Percentiles rank a stretch among this genome's conserved stretches.
phyloP scores from a whole-genome alignment of 768 basidiomycete species.

The Boletus huronensis region DNA sequence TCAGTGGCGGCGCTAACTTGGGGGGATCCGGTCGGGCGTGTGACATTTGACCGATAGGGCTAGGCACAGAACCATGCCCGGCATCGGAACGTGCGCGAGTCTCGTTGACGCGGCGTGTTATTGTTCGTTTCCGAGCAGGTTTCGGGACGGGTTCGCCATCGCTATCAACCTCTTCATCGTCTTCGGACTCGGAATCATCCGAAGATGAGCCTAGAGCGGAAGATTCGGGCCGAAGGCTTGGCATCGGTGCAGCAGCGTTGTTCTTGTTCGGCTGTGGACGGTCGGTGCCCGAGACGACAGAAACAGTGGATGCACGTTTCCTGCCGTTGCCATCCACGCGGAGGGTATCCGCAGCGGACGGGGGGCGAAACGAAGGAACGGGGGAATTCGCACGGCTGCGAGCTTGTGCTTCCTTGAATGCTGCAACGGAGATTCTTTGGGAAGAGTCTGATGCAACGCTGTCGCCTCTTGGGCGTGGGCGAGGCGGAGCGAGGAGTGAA shows the following conservation, averaged over 20 bases:
- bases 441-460: slow-evolving; percentile 62
- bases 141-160: slow-evolving; percentile 34
- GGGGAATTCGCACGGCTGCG: slow-evolving; percentile 61
- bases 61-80: slow-evolving; percentile 12
- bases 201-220: slow-evolving; percentile 26
- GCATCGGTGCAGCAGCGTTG: slow-evolving; percentile 2
- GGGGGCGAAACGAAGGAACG: slow-evolving; percentile 45
- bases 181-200: slow-evolving; percentile 36
- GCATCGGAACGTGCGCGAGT: slow-evolving; percentile 16
- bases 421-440: slow-evolving; percentile 76
- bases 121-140: slow-evolving; percentile 33
- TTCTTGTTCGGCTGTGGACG: slow-evolving; percentile 11
- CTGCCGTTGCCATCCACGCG: slow-evolving; percentile 25
- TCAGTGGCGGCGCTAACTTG: slow-evolving; percentile 31
- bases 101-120: slow-evolving; percentile 23
- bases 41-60: background rate
- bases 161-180: slow-evolving; percentile 36
- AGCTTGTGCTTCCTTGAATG: slow-evolving; percentile 76
- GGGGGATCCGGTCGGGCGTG: slow-evolving; percentile 5
- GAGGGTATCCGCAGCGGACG: slow-evolving; percentile 32
- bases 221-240: slow-evolving; percentile 10
- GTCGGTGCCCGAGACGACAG: slow-evolving; percentile 20
- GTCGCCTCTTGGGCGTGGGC: slow-evolving; percentile 51
- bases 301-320: slow-evolving; percentile 31
- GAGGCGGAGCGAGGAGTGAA: slow-evolving; percentile 35